Percentiles rank a stretch among this genome's conserved stretches.
These are phyloP conservation scores for Aotearoamyces nothofagi DNA, from an alignment of 2,329 filamentous ascomycete genomes.

Conservation along the genomic window DNA sequence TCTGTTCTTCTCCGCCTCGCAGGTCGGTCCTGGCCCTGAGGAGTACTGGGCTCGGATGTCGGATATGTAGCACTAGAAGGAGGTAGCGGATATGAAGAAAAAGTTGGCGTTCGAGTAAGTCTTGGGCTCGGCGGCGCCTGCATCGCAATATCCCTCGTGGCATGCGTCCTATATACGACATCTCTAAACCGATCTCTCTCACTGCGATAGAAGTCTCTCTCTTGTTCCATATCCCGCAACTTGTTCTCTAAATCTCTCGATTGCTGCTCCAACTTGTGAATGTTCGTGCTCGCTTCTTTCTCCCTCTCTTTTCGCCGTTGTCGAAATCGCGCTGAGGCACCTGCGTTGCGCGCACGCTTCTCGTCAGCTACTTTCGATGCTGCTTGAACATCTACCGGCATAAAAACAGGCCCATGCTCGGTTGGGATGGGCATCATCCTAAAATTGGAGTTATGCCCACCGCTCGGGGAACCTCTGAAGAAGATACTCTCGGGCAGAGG, in stretches of 20 bases:
- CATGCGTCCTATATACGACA: constrained; percentile 44
- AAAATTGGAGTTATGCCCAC: constrained; percentile 28
- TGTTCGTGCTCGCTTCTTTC: constrained; percentile 51
- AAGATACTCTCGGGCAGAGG: constrained; percentile 2
- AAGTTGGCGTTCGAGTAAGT: constrained; percentile 11
- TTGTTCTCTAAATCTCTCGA: constrained; percentile 46
- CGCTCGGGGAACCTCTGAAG: constrained; percentile 17
- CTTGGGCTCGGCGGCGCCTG: constrained; percentile 35
- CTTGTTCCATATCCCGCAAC: constrained; percentile 37
- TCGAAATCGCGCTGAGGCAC: constrained; percentile 70
- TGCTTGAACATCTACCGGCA: constrained; percentile 66
- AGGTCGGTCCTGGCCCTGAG: constrained; percentile 3
- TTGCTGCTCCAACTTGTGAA: constrained; percentile 57
- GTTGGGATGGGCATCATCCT: constrained; percentile 24
- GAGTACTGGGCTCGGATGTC: constrained; percentile 7
- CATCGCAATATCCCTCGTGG: constrained; percentile 35
- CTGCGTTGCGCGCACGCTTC: constrained; percentile 73
- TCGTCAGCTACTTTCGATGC: constrained; percentile 74
- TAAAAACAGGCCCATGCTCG: constrained; percentile 33
- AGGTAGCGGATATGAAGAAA: constrained; percentile 7
- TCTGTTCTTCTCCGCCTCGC: constrained; percentile 17
- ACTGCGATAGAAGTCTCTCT: constrained; percentile 57
- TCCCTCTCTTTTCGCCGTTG: constrained; percentile 73
- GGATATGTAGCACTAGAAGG: constrained; percentile 4
- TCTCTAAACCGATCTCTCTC: constrained; percentile 60